Conservation (phyloP, 768 basidiomycete genomes). For the Leccinellum albellum region DNA sequence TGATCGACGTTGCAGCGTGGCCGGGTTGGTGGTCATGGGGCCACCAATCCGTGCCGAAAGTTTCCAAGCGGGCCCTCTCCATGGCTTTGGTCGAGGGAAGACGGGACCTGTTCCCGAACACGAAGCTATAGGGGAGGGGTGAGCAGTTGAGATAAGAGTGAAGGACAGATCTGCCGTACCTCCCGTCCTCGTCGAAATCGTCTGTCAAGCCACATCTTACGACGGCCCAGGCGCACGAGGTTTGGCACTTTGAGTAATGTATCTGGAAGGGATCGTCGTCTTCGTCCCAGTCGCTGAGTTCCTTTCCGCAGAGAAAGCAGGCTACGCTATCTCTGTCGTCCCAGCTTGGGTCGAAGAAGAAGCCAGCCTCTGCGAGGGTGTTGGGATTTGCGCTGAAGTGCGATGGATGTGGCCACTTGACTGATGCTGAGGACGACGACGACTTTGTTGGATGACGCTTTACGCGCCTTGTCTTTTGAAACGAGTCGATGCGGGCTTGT, state of each 20-base stretch:
- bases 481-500: slow-evolving; percentile 63
- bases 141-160: neutral
- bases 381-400: slow-evolving; percentile 66
- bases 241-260: slow-evolving; percentile 67
- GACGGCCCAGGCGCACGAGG: slow-evolving; percentile 76
- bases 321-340: slow-evolving; percentile 71
- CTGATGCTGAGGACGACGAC: slow-evolving; percentile 41
- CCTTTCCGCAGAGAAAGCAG: slow-evolving; percentile 82
- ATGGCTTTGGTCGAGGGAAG: slow-evolving; percentile 64
- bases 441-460: slow-evolving; percentile 48
- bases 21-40: slow-evolving; percentile 59
- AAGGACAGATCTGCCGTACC: slow-evolving; percentile 37
- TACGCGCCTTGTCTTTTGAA: slow-evolving; percentile 57
- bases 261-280: slow-evolving; percentile 84
- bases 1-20: slow-evolving; percentile 69
- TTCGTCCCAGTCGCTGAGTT: slow-evolving; percentile 80
- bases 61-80: slow-evolving; percentile 69
- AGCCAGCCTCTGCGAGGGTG: slow-evolving; percentile 83
- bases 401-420: slow-evolving; percentile 76
- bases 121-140: slow-evolving; percentile 42
- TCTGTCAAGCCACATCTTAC: slow-evolving; percentile 65
- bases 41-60: slow-evolving; percentile 75
- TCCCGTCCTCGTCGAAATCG: slow-evolving; percentile 55
- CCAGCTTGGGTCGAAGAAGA: slow-evolving; percentile 71
- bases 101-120: slow-evolving; percentile 55